Conservation (phyloP, 2,329 filamentous ascomycete species). For the Nemania abortiva region DNA sequence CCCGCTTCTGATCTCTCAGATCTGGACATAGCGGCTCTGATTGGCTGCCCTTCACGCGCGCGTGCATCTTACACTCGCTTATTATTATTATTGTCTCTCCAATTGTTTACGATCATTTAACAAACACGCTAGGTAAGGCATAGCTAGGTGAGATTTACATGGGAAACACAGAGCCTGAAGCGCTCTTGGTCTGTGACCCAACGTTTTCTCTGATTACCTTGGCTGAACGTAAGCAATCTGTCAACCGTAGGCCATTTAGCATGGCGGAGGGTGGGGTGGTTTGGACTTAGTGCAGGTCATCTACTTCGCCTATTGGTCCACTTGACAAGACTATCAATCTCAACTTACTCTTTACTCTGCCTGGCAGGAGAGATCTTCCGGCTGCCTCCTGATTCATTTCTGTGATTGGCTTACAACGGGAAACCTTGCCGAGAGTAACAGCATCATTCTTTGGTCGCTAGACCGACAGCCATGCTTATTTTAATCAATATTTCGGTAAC, state of each 20-base stretch:
- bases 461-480: too few species aligned
- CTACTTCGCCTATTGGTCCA: not conserved
- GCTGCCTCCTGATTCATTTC: slow-evolving; percentile 16
- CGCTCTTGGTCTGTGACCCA: not conserved
- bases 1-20: slow-evolving; percentile 28
- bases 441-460: not conserved
- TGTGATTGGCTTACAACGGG: not conserved
- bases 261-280: not conserved
- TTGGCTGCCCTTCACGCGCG: slow-evolving; percentile 37
- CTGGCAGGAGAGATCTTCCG: not conserved
- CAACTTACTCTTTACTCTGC: not conserved
- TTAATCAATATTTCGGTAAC: too few species aligned
- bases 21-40: slow-evolving; percentile 11
- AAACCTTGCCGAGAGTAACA: slow-evolving; percentile 14
- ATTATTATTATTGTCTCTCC: not conserved
- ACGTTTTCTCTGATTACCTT: not conserved
- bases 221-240: not conserved
- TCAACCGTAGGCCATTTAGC: not conserved
- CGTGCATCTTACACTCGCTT: slow-evolving; percentile 29
- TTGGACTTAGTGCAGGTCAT: not conserved
- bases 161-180: not conserved
- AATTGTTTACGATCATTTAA: not conserved
- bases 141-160: not conserved
- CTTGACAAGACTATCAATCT: not conserved
- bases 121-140: slow-evolving; percentile 4